Percentiles rank a stretch among this genome's conserved stretches.
These are phyloP conservation scores for Tolypocladium ophioglossoides DNA, from an alignment of 2,329 filamentous ascomycete species.

Conservation along the genomic window DNA sequence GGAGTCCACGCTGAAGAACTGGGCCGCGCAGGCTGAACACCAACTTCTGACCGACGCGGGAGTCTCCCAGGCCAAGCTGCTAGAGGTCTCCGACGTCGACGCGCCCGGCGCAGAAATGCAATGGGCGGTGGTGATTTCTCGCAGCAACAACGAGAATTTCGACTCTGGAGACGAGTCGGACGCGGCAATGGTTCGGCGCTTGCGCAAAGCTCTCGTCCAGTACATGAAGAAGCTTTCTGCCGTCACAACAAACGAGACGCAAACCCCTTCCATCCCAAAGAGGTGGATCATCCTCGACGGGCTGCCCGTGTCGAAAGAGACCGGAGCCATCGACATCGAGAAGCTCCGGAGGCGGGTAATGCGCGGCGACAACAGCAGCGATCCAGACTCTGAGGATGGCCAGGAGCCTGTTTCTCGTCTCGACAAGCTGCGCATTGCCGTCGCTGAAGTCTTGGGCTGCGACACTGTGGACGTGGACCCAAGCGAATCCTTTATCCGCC, in stretches of 20 bases:
- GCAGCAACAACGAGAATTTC: neutral
- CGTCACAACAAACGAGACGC: neutral
- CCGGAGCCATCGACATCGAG: neutral
- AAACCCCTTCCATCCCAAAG: neutral
- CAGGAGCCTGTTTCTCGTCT: neutral
- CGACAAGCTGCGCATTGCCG: neutral
- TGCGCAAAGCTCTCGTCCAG: neutral
- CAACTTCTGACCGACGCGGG: neutral
- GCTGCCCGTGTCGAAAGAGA: neutral
- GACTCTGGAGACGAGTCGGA: neutral
- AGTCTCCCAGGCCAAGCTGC: neutral
- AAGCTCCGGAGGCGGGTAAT: neutral
- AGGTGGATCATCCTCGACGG: neutral
- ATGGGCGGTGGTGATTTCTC: neutral
- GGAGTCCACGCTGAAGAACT: neutral
- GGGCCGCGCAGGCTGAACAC: neutral
- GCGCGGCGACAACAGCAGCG: neutral
- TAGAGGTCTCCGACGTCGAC: neutral
- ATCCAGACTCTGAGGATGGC: neutral
- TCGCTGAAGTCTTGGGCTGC: neutral
- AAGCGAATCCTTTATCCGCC: neutral
- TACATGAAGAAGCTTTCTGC: neutral
- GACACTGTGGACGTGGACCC: neutral
- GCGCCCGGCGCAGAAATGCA: neutral
- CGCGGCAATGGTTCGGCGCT: neutral